Percentiles rank a stretch among this genome's conserved stretches.
Conservation (phyloP, 2,329 filamentous ascomycete species). For the Polytolypa hystricis region DNA sequence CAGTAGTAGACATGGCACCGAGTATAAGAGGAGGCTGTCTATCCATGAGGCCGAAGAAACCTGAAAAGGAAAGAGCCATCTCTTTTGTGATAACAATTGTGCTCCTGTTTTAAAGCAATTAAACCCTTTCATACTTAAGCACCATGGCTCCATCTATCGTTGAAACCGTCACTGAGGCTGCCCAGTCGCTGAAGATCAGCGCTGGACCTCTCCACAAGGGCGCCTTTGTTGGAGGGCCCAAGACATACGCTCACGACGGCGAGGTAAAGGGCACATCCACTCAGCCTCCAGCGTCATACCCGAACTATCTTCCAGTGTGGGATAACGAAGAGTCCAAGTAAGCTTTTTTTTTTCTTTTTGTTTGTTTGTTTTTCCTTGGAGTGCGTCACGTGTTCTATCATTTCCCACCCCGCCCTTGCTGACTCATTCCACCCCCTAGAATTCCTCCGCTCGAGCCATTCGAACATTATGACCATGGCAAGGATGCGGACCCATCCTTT, state of each 20-base stretch:
- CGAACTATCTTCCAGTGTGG: constrained; percentile 64
- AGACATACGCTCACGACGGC: constrained; percentile 33
- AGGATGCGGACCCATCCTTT: constrained; percentile 59
- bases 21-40: no score
- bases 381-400: not conserved
- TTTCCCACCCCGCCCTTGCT: constrained; percentile 17
- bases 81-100: no score
- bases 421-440: constrained; percentile 24
- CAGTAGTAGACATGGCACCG: no score
- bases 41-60: no score
- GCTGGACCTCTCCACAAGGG: constrained; percentile 26
- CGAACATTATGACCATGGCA: constrained; percentile 63
- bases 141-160: constrained; percentile 27
- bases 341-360: no score
- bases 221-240: constrained; percentile 23
- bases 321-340: constrained; percentile 41
- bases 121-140: no score
- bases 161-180: constrained; percentile 20
- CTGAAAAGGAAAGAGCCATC: no score
- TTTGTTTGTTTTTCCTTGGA: no score
- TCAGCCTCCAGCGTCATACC: constrained; percentile 50
- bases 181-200: constrained; percentile 12
- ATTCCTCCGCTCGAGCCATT: constrained; percentile 55
- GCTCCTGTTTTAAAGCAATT: no score
- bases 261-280: constrained; percentile 44